Percentiles rank a stretch among this genome's conserved stretches.
Conservation (phyloP, 306 rosid genomes). For the Medicago truncatula region DNA sequence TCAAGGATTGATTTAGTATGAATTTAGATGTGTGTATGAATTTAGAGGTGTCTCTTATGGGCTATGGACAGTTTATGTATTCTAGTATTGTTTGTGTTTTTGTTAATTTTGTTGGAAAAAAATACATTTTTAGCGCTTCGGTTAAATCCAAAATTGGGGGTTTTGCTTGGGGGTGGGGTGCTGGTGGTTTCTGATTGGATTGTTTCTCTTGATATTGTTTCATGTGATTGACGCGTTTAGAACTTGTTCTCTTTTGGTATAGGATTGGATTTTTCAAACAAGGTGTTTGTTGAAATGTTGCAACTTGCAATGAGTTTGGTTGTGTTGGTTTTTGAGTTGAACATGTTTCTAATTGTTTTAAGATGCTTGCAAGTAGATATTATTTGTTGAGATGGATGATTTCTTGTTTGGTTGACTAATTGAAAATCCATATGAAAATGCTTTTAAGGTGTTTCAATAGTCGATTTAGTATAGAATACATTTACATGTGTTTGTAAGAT, state of each 20-base stretch:
- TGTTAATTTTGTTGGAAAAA: not conserved
- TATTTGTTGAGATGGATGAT: not conserved
- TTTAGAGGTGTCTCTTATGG: not conserved
- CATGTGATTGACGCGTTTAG: not conserved
- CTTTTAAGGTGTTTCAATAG: not conserved
- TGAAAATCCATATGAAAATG: not conserved
- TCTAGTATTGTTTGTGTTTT: not conserved
- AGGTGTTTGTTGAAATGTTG: constrained; percentile 9
- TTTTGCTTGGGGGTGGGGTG: not conserved
- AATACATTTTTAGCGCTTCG: not conserved
- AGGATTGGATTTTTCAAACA: not conserved
- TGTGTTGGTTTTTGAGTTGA: not conserved
- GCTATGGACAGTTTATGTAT: too few relatives aligned
- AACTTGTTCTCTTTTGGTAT: not conserved
- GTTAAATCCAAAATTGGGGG: not conserved
- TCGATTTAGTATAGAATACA: too few relatives aligned
- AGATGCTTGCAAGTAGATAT: not conserved
- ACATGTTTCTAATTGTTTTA: not conserved
- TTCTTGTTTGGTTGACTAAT: not conserved
- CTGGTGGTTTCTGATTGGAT: not conserved
- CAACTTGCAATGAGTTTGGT: not conserved
- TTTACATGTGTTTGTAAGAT: not conserved
- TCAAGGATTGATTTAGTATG: not conserved
- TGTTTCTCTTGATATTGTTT: not conserved
- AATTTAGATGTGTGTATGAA: not conserved